A percentile compares a stretch with the other conserved stretches of the same genome.
phyloP scores from a whole-genome alignment of 2,329 filamentous ascomycete species.

The Pyricularia grisea region DNA sequence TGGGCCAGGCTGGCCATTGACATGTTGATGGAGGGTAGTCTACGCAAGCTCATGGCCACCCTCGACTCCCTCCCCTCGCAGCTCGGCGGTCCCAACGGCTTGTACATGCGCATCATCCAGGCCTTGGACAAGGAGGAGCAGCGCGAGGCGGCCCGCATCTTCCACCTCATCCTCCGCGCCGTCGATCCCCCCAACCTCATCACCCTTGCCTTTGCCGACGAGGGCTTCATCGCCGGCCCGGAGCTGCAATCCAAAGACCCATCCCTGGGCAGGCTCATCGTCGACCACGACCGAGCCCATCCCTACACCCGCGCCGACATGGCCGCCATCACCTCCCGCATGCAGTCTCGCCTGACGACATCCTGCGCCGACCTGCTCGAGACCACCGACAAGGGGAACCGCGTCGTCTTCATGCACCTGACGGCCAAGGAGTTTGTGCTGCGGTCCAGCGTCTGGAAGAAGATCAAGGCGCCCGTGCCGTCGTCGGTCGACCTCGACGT shows the following conservation, averaged over 20 bases:
- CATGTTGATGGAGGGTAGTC: not conserved
- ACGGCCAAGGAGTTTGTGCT: not conserved
- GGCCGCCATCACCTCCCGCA: not conserved
- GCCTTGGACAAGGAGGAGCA: not conserved
- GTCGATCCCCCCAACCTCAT: constrained; percentile 6
- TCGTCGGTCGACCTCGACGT: not conserved
- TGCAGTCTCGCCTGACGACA: not conserved
- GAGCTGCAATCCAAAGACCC: not conserved
- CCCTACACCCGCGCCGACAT: not conserved
- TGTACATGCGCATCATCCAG: constrained; percentile 1
- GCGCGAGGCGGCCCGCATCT: constrained; percentile 6
- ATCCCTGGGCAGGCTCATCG: not conserved
- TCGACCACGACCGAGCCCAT: not conserved
- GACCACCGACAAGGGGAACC: not conserved
- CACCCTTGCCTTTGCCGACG: constrained; percentile 5
- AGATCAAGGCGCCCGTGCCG: not conserved
- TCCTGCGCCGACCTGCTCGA: not conserved
- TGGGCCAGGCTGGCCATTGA: not conserved
- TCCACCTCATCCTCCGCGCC: constrained; percentile 6
- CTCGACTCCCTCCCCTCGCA: not conserved
- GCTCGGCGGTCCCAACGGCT: not conserved
- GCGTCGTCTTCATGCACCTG: not conserved
- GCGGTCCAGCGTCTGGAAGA: not conserved
- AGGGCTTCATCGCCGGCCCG: not conserved
- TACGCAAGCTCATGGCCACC: not conserved